A percentile compares a stretch with the other conserved stretches of the same genome.
These are phyloP conservation scores for Limnanthes douglasii DNA, from an alignment of 345 rosid genomes.

Conservation along the genomic window DNA sequence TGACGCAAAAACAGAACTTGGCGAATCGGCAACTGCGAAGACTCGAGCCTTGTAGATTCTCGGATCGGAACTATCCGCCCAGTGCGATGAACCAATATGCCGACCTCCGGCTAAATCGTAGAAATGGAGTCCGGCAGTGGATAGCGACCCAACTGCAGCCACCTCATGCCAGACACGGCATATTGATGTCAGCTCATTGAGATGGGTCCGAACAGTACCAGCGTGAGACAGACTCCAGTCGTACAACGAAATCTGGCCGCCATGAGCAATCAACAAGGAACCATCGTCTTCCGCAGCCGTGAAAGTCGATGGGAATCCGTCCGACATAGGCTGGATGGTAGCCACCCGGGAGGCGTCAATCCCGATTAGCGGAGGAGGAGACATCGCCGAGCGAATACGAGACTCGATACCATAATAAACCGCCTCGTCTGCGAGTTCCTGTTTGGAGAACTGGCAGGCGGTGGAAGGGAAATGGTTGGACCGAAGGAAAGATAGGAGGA, in stretches of 20 bases:
- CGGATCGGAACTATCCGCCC: slow-evolving; percentile 77
- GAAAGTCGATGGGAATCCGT: slow-evolving; percentile 51
- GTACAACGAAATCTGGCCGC: slow-evolving; percentile 75
- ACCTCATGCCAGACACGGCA: slow-evolving; percentile 45
- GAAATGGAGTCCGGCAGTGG: slow-evolving; percentile 66
- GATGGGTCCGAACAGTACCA: slow-evolving; percentile 66
- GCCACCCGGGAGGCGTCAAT: slow-evolving; percentile 57
- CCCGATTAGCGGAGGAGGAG: slow-evolving; percentile 52
- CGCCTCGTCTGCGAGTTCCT: slow-evolving; percentile 85
- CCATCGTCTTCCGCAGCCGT: slow-evolving; percentile 48
- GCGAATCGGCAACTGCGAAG: slow-evolving; percentile 43
- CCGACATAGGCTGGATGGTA: slow-evolving; percentile 54
- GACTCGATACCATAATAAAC: slow-evolving; percentile 73
- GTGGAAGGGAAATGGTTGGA: slow-evolving; percentile 54
- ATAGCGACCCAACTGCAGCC: slow-evolving; percentile 57
- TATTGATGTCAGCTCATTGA: slow-evolving; percentile 50
- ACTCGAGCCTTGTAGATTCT: slow-evolving; percentile 68
- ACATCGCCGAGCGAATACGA: slow-evolving; percentile 38
- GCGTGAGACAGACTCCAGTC: slow-evolving; percentile 55
- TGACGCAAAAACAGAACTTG: slow-evolving; percentile 40
- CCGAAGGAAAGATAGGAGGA: slow-evolving; percentile 69
- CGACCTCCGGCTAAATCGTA: slow-evolving; percentile 47
- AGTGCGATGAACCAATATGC: slow-evolving; percentile 50
- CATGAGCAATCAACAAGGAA: slow-evolving; percentile 81
- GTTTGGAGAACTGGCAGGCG: slow-evolving; percentile 46